A percentile compares a stretch with the other conserved stretches of the same genome.
phyloP scores from a whole-genome alignment of 768 basidiomycete species.

The Naganishia randhawae region DNA sequence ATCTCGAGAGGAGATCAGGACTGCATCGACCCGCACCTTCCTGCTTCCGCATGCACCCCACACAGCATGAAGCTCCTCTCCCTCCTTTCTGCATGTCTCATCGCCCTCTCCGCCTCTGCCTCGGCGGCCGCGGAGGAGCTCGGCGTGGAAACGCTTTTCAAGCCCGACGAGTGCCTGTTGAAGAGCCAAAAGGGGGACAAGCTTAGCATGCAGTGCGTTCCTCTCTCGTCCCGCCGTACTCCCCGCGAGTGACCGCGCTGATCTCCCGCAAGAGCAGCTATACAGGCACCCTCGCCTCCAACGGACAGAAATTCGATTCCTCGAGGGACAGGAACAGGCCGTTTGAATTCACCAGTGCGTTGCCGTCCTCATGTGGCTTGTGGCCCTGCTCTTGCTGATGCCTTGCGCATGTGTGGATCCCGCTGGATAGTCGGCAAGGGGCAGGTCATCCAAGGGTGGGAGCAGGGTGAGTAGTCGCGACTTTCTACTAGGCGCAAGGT shows the following conservation, averaged over 20 bases:
- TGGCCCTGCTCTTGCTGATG: not conserved
- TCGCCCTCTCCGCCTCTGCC: not conserved
- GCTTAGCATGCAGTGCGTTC: constrained; percentile 49
- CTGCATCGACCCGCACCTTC: too few relatives aligned
- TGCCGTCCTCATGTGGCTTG: not conserved
- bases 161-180: constrained; percentile 47
- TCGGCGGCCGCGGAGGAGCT: constrained; percentile 30
- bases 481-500: not conserved
- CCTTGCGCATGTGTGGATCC: not conserved
- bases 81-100: constrained; percentile 15
- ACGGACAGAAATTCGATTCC: constrained; percentile 83
- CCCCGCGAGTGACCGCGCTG: not conserved
- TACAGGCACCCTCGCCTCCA: constrained; percentile 74
- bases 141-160: constrained; percentile 46
- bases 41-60: not conserved
- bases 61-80: constrained; percentile 24
- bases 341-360: constrained; percentile 64
- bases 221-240: not conserved
- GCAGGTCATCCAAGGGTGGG: constrained; percentile 52
- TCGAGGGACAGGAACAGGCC: constrained; percentile 74
- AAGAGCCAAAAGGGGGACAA: constrained; percentile 47
- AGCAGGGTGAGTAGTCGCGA: constrained; percentile 36
- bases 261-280: constrained; percentile 48
- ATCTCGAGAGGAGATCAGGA: too few relatives aligned
- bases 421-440: constrained; percentile 45